A percentile compares a stretch with the other conserved stretches of the same genome.
Evolutionary conservation across 345 rosid species (phyloP).

Genomic region (Eucalyptus fibrosa): DNA sequence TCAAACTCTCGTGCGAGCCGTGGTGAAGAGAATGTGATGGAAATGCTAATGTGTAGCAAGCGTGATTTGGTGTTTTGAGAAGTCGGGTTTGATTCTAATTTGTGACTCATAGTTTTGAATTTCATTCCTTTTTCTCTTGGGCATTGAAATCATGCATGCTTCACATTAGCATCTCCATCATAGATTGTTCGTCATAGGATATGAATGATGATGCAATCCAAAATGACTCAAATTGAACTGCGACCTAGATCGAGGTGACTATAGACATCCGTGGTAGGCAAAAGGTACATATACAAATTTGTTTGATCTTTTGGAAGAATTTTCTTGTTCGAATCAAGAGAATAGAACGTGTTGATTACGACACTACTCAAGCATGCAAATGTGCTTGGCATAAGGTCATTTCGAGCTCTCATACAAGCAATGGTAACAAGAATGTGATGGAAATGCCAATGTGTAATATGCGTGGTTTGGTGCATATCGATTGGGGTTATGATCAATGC

Average conservation of each 20-base stretch:
- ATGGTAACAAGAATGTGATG: neutral
- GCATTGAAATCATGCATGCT: neutral
- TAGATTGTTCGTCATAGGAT: neutral
- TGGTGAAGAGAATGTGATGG: neutral
- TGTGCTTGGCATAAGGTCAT: neutral
- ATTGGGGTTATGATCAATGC: neutral
- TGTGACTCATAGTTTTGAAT: neutral
- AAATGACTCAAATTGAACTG: rapidly evolving
- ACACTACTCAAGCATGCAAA: neutral
- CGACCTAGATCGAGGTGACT: neutral
- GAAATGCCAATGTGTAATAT: neutral
- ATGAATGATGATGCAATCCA: neutral
- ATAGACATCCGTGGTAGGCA: neutral
- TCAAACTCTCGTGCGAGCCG: neutral
- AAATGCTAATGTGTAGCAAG: neutral
- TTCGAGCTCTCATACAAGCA: neutral
- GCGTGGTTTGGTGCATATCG: neutral
- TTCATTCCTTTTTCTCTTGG: neutral
- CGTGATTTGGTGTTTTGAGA: neutral
- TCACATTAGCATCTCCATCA: neutral
- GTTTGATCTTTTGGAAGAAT: neutral
- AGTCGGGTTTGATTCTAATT: neutral
- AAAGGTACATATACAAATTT: neutral
- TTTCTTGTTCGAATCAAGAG: neutral
- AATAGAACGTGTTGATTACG: neutral